A percentile compares a stretch with the other conserved stretches of the same genome.
Evolutionary conservation across 331 rosid species (phyloP).

Genomic region (Phaseolus coccineus): DNA sequence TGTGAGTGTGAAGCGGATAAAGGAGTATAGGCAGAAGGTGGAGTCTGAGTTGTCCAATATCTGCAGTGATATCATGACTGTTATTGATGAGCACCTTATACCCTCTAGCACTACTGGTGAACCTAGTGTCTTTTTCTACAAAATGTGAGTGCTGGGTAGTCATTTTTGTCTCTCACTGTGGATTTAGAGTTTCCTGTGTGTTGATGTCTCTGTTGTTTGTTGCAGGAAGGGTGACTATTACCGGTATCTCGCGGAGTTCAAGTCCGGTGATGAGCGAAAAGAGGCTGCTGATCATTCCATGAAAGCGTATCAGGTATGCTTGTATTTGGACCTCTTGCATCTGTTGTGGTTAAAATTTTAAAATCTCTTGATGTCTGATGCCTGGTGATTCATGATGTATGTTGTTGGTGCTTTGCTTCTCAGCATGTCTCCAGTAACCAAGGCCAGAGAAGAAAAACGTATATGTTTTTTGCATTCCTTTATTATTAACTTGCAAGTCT

Average conservation of each 20-base stretch:
- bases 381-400: neutral
- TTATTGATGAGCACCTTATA: slow-evolving; percentile 66
- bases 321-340: slow-evolving; percentile 4
- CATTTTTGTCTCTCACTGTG: neutral
- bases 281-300: slow-evolving; percentile 71
- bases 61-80: slow-evolving; percentile 65
- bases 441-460: neutral
- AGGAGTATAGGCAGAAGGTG: slow-evolving; percentile 63
- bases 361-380: slow-evolving; percentile 24
- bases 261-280: slow-evolving; percentile 60
- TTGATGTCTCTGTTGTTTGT: slow-evolving; percentile 3
- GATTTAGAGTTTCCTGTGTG: slow-evolving; percentile 13
- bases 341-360: slow-evolving; percentile 12
- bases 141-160: slow-evolving; percentile 46
- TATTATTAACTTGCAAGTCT: neutral
- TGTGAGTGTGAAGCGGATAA: slow-evolving; percentile 58
- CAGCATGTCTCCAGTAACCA: neutral
- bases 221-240: slow-evolving; percentile 75
- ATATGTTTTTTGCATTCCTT: slow-evolving; percentile 2
- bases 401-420: slow-evolving; percentile 14
- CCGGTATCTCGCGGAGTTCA: slow-evolving; percentile 67
- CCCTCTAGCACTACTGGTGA: slow-evolving; percentile 61
- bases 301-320: slow-evolving; percentile 67
- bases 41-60: slow-evolving; percentile 65
- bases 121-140: slow-evolving; percentile 68